Conservation (phyloP, 2,329 filamentous ascomycete species). For the Tolypocladium ovalisporum region DNA sequence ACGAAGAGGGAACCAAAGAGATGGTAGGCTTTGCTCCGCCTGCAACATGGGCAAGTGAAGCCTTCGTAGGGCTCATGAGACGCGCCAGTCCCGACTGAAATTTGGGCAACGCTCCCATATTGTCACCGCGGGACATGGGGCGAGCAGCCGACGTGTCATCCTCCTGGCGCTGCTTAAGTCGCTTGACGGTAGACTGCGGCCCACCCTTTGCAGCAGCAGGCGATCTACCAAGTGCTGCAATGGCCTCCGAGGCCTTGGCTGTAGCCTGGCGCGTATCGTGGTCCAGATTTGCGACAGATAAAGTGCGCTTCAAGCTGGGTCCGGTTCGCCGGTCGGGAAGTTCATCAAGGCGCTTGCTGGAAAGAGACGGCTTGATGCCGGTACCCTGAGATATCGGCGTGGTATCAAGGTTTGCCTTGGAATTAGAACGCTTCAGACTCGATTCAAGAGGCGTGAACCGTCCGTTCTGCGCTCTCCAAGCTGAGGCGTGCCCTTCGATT, state of each 20-base stretch:
- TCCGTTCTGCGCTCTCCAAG: slow-evolving; percentile 51
- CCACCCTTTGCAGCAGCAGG: slow-evolving; percentile 2
- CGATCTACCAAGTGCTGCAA: slow-evolving; percentile 8
- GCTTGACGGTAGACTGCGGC: slow-evolving; percentile 45
- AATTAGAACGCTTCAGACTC: slow-evolving; percentile 28
- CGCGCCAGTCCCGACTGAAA: slow-evolving; percentile 40
- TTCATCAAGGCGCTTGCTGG: slow-evolving; percentile 57
- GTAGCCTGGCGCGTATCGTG: slow-evolving; percentile 7
- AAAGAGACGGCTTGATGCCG: slow-evolving; percentile 39
- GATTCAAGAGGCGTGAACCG: slow-evolving; percentile 38
- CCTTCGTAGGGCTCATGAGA: slow-evolving; percentile 68
- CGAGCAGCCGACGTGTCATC: slow-evolving; percentile 61
- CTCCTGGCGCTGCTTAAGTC: slow-evolving; percentile 52
- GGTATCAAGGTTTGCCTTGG: slow-evolving; percentile 31
- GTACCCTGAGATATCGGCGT: slow-evolving; percentile 22
- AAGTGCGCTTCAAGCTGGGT: slow-evolving; percentile 21
- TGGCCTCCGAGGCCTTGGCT: slow-evolving; percentile 14
- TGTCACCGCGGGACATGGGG: slow-evolving; percentile 39
- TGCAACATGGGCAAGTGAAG: slow-evolving; percentile 49
- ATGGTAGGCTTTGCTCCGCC: slow-evolving; percentile 15
- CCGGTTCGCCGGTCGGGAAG: slow-evolving; percentile 29
- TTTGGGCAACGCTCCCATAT: slow-evolving; percentile 21
- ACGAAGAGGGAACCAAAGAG: slow-evolving; percentile 29
- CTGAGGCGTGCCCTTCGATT: slow-evolving; percentile 75
- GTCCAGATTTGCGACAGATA: slow-evolving; percentile 21